Evolutionary conservation across 2,329 filamentous ascomycete genomes (phyloP).

Genomic region (Zarea fungicola): DNA sequence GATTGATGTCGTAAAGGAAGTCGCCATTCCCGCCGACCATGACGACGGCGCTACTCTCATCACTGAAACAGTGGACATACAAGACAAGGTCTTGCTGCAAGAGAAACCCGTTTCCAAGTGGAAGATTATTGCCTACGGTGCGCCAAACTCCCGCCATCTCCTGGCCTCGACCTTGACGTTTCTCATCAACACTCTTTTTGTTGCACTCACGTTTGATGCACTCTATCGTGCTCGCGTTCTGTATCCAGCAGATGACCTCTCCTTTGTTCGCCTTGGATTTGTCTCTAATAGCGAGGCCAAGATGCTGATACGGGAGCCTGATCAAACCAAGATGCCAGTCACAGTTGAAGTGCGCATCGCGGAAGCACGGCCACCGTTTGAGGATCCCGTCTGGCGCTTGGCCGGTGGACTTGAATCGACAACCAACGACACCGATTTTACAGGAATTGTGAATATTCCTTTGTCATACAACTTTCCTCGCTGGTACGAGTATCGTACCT

Average conservation of each 20-base stretch:
- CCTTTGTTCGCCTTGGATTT: slow-evolving; percentile 83
- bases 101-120: slow-evolving; percentile 52
- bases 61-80: slow-evolving; percentile 51
- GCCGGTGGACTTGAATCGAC: slow-evolving; percentile 62
- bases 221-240: slow-evolving; percentile 67
- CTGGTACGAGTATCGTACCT: slow-evolving; percentile 76
- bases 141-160: slow-evolving; percentile 66
- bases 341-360: slow-evolving; percentile 60
- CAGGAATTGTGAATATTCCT: slow-evolving; percentile 61
- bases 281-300: slow-evolving; percentile 76
- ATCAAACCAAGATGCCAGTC: slow-evolving; percentile 69
- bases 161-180: slow-evolving; percentile 63
- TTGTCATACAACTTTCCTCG: slow-evolving; percentile 62
- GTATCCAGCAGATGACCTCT: slow-evolving; percentile 67
- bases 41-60: slow-evolving; percentile 31
- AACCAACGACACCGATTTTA: slow-evolving; percentile 76
- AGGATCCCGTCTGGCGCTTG: slow-evolving; percentile 59
- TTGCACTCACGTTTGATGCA: slow-evolving; percentile 69
- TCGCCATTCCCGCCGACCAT: slow-evolving; percentile 25
- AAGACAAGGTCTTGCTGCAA: slow-evolving; percentile 57
- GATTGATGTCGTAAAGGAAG: slow-evolving; percentile 52
- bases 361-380: slow-evolving; percentile 44
- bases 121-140: slow-evolving; percentile 66
- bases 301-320: slow-evolving; percentile 79
- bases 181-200: slow-evolving; percentile 64